phyloP scores from a whole-genome alignment of 441 rosid species.

The Brassica balearica region DNA sequence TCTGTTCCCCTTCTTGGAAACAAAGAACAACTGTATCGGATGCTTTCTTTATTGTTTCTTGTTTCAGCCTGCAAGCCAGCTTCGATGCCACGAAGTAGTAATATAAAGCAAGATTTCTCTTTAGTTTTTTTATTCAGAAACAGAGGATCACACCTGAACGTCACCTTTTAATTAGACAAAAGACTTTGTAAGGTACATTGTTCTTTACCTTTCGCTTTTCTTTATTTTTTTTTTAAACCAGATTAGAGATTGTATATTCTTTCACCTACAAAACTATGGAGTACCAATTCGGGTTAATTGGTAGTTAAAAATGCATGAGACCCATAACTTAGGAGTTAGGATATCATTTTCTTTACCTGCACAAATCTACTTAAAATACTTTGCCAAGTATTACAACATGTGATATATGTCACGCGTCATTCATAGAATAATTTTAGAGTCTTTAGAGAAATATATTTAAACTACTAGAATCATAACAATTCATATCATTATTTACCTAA shows the following conservation, averaged over 20 bases:
- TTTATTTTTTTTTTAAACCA: background rate
- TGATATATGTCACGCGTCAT: too few relatives aligned
- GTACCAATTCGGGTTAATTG: background rate
- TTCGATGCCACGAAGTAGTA: constrained; percentile 8
- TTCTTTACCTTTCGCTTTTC: background rate
- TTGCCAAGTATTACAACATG: too few relatives aligned
- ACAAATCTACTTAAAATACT: too few relatives aligned
- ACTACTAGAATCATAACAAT: too few relatives aligned
- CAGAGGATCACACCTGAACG: constrained; percentile 9
- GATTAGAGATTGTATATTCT: background rate
- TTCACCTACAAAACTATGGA: too few relatives aligned
- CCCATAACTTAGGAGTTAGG: background rate
- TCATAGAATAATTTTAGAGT: too few relatives aligned
- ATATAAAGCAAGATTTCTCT: constrained; percentile 20
- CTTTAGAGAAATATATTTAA: too few relatives aligned
- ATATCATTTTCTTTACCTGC: background rate
- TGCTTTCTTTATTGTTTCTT: constrained; percentile 21
- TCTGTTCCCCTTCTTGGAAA: constrained; percentile 20
- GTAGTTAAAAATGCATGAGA: background rate
- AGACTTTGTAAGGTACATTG: constrained; percentile 28
- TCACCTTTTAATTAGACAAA: background rate
- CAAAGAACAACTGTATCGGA: constrained; percentile 25
- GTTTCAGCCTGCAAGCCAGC: constrained; percentile 19
- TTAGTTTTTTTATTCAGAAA: constrained; percentile 23
- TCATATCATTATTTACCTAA: too few relatives aligned